phyloP scores from a whole-genome alignment of 192 early-diverging fungal species.

The Jimgerdemannia lactiflua region DNA sequence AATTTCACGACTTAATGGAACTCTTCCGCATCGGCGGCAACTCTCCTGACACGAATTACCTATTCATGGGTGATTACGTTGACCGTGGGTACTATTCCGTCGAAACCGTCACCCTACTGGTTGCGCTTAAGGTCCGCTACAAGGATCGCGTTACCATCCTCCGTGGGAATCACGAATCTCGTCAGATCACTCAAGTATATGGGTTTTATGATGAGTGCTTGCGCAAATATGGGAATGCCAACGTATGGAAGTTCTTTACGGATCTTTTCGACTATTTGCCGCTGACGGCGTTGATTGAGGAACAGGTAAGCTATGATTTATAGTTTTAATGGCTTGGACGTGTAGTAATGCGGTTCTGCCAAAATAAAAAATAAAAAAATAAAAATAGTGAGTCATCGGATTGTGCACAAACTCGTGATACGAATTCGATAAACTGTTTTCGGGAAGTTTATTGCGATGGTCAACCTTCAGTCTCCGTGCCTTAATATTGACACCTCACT shows the following conservation, averaged over 20 bases:
- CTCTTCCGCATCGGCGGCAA: slow-evolving; percentile 97
- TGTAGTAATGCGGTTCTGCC: too few relatives aligned
- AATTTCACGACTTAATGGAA: slow-evolving; percentile 97
- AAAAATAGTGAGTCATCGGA: too few relatives aligned
- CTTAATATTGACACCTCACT: too few relatives aligned
- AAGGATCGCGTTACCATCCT: slow-evolving; percentile 93
- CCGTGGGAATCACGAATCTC: slow-evolving; percentile 97
- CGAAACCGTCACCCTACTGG: slow-evolving; percentile 94
- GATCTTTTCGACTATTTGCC: slow-evolving; percentile 98
- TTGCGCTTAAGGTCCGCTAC: slow-evolving; percentile 93
- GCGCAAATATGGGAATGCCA: slow-evolving; percentile 97
- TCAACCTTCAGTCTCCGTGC: background rate
- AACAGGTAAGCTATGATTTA: slow-evolving; percentile 65
- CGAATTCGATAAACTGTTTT: too few relatives aligned
- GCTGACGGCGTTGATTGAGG: slow-evolving; percentile 95
- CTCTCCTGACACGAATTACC: slow-evolving; percentile 95
- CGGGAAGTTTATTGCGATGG: background rate
- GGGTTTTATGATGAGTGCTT: slow-evolving; percentile 99
- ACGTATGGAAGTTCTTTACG: slow-evolving; percentile 98
- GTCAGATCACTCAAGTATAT: slow-evolving; percentile 99
- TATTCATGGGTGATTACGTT: slow-evolving; percentile 99
- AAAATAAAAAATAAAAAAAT: too few relatives aligned
- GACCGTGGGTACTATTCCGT: slow-evolving; percentile 99
- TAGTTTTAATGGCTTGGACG: background rate
- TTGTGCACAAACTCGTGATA: too few relatives aligned